These are phyloP conservation scores for Cladophialophora immunda DNA, from an alignment of 2,329 filamentous ascomycete species.

Conservation along the genomic window DNA sequence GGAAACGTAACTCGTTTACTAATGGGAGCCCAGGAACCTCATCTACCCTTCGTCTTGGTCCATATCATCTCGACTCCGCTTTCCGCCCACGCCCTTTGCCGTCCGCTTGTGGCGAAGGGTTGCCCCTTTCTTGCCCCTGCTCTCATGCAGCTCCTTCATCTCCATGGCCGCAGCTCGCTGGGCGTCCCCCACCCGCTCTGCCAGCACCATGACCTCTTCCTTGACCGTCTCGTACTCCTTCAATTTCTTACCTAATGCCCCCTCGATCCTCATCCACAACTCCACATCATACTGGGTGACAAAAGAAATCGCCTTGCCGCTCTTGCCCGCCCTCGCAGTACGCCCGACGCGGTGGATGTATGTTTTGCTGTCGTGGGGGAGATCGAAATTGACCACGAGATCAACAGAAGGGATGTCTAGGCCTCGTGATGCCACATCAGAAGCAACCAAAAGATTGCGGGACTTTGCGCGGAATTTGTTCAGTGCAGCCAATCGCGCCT, in stretches of 20 bases:
- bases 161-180: constrained; percentile 79
- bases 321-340: constrained; percentile 85
- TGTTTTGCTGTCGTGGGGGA: constrained; percentile 85
- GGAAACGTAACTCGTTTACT: constrained; percentile 6
- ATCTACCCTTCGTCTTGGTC: constrained; percentile 75
- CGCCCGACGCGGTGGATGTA: constrained; percentile 90
- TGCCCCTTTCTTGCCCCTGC: constrained; percentile 47
- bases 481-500: constrained; percentile 82
- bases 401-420: constrained; percentile 91
- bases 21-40: neutral
- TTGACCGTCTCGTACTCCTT: constrained; percentile 73
- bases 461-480: constrained; percentile 85
- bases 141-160: constrained; percentile 82
- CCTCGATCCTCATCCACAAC: constrained; percentile 81
- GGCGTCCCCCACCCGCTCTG: constrained; percentile 79
- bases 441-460: constrained; percentile 89
- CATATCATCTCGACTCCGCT: constrained; percentile 70
- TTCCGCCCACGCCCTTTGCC: constrained; percentile 48
- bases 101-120: constrained; percentile 61
- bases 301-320: constrained; percentile 79
- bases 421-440: constrained; percentile 88
- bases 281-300: constrained; percentile 90
- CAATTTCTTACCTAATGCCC: constrained; percentile 79
- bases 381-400: constrained; percentile 82
- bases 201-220: constrained; percentile 85